Evolutionary conservation across 1,284 basidiomycete genomes (phyloP).

Genomic region (Farysia itapuensis): DNA sequence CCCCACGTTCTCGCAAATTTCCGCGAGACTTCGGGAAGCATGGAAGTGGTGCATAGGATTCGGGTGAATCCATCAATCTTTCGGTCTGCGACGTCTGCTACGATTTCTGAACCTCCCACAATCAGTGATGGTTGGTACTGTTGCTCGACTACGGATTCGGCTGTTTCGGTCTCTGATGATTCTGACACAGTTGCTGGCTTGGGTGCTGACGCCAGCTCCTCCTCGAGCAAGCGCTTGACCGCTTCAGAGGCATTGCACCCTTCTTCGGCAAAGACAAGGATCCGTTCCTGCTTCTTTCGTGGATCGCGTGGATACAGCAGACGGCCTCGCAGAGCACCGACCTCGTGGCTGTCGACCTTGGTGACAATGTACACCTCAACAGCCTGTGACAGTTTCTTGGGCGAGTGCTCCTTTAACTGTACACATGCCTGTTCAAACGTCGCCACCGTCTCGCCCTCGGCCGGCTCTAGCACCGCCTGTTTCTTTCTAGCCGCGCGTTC

Average conservation of each 20-base stretch:
- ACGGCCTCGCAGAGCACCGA: slow-evolving; percentile 56
- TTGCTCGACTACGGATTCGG: background rate
- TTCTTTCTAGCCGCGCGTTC: too few relatives aligned
- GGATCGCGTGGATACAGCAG: slow-evolving; percentile 50
- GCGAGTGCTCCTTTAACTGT: slow-evolving; percentile 15
- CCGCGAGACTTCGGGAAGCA: slow-evolving; percentile 71
- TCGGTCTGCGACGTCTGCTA: slow-evolving; percentile 47
- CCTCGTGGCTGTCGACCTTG: slow-evolving; percentile 51
- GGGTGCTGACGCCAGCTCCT: slow-evolving; percentile 5
- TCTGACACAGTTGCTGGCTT: background rate
- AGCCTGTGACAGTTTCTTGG: slow-evolving; percentile 43
- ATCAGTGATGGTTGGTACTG: slow-evolving; percentile 24
- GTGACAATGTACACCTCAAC: slow-evolving; percentile 58
- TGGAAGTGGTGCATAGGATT: slow-evolving; percentile 77
- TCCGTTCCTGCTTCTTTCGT: slow-evolving; percentile 48
- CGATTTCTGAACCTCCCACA: slow-evolving; percentile 52
- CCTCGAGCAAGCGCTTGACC: slow-evolving; percentile 31
- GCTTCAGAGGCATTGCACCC: slow-evolving; percentile 43
- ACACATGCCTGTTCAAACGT: slow-evolving; percentile 37
- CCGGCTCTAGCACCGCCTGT: slow-evolving; percentile 16
- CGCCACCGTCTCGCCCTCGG: slow-evolving; percentile 28
- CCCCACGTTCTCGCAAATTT: slow-evolving; percentile 85
- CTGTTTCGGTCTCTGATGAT: background rate
- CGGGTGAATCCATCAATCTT: slow-evolving; percentile 65
- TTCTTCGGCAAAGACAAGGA: slow-evolving; percentile 57